Base-by-base conservation (phyloP, 495 filamentous ascomycete genomes). In the Copromyces sp. region DNA sequence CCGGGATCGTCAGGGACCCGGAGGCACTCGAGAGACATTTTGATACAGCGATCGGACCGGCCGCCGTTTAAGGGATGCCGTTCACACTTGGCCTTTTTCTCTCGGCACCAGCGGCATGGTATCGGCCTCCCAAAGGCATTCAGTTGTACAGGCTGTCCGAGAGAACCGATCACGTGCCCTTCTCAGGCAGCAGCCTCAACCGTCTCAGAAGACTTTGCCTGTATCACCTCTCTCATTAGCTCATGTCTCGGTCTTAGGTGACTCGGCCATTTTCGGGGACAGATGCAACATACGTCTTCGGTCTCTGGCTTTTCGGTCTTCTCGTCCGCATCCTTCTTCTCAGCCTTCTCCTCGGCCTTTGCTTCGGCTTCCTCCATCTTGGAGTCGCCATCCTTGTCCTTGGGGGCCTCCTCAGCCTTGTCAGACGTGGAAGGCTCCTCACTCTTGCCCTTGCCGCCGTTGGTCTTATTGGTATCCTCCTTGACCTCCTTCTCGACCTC, bases 401-500 rank as follows among this genome's bases (percentile, higher is more conserved):
- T 70, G 38, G 70, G 38, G 42, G 73, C 72, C n/a, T 77, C 72
- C 69, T 79, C 75, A 4, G 76, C 61, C 69, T 83, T 77, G 16
- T 81, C 79, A 44, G 77, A 73, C 72, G 78, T 70, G 47, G 80
- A 75, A 17, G 78, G 70, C 53, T 79, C 80, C 41, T 81, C 86
- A 81, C 74, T 81, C 61, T 83, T 80, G 11, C 73, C 74, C 76
- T 85, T 84, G 42, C 74, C 76, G 41, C 83, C 80, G 40, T 83
- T 79, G 4, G 78, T 80, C 78, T 87, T 83, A 39, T 72, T 71
- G 24, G 9, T 35, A 20, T 82, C 82, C 37, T 87, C 82, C 75
- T 85, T 87, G 68, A 84, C 82, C 71, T 89, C 87, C 20, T 89
- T 87, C 74, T 83, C 78, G 41, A 83, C 77, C 37, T 86, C 88